phyloP scores from a whole-genome alignment of 2,329 filamentous ascomycete genomes.

The Cercospora citrullina region DNA sequence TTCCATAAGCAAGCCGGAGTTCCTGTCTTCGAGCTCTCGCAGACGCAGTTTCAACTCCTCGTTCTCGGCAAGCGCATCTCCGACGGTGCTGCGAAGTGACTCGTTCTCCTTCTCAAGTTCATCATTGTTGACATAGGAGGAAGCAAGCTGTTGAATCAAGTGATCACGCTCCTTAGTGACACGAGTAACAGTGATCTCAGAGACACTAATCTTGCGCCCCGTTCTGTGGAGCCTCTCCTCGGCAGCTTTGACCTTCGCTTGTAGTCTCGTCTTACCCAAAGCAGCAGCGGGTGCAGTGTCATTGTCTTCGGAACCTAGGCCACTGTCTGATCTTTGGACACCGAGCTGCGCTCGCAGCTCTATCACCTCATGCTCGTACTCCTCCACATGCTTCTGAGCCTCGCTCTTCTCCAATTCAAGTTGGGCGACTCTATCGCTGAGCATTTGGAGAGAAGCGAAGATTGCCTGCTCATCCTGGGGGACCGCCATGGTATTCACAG shows the following conservation, averaged over 20 bases:
- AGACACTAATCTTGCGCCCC: conserved; percentile 62
- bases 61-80: conserved; percentile 75
- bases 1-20: conserved; percentile 43
- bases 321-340: conserved; percentile 50
- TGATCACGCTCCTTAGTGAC: conserved; percentile 65
- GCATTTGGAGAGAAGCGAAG: conserved; percentile 59
- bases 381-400: conserved; percentile 52
- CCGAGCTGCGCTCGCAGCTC: conserved; percentile 51
- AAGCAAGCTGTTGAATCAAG: conserved; percentile 61
- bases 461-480: conserved; percentile 64
- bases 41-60: conserved; percentile 61
- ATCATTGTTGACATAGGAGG: conserved; percentile 59
- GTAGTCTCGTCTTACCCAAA: conserved; percentile 59
- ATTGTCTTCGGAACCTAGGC: conserved; percentile 49
- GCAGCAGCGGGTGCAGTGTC: conserved; percentile 43
- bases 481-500: conserved; percentile 56
- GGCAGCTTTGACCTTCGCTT: conserved; percentile 60
- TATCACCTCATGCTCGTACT: conserved; percentile 63
- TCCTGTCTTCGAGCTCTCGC: conserved; percentile 43
- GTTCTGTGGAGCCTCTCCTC: conserved; percentile 63
- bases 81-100: conserved; percentile 55
- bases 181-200: conserved; percentile 64
- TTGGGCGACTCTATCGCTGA: conserved; percentile 59
- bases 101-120: conserved; percentile 51
- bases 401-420: conserved; percentile 59